phyloP scores from a whole-genome alignment of 345 rosid species.

The Stellera chamaejasme region DNA sequence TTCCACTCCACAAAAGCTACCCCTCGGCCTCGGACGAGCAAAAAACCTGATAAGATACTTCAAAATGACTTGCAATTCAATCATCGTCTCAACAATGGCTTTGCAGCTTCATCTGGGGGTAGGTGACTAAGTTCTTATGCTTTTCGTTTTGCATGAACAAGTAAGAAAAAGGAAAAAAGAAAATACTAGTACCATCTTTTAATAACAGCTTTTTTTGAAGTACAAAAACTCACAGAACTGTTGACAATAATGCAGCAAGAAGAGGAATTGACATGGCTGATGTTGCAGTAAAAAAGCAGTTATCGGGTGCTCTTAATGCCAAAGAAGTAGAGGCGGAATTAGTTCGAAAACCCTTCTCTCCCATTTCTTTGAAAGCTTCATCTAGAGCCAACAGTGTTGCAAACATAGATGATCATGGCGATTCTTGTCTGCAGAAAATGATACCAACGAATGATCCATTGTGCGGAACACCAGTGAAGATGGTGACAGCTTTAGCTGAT shows the following conservation, averaged over 20 bases:
- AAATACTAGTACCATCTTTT: no score
- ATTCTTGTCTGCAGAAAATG: conserved; percentile 22
- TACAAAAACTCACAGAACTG: neutral
- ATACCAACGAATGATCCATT: conserved; percentile 19
- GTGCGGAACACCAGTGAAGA: conserved; percentile 49
- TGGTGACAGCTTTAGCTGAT: conserved; percentile 18
- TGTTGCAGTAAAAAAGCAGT: conserved; percentile 46
- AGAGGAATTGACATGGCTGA: conserved; percentile 73
- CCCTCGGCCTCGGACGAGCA: conserved; percentile 35
- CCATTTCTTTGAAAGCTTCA: conserved; percentile 46
- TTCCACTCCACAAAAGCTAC: conserved; percentile 33
- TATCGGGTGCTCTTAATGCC: conserved; percentile 36
- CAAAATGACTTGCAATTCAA: conserved; percentile 25
- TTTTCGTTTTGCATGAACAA: no score
- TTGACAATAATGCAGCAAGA: conserved; percentile 30
- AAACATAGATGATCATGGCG: conserved; percentile 23
- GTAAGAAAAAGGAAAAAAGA: no score
- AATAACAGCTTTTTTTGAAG: no score
- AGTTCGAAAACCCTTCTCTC: conserved; percentile 85
- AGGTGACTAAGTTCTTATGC: conserved; percentile 18
- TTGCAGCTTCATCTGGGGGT: conserved; percentile 54
- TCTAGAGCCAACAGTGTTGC: conserved; percentile 37
- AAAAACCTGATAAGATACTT: conserved; percentile 40
- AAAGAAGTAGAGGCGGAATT: conserved; percentile 54
- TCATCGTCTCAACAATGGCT: conserved; percentile 35